phyloP scores from a whole-genome alignment of 805 yeast genomes.

The Millerozyma miso region DNA sequence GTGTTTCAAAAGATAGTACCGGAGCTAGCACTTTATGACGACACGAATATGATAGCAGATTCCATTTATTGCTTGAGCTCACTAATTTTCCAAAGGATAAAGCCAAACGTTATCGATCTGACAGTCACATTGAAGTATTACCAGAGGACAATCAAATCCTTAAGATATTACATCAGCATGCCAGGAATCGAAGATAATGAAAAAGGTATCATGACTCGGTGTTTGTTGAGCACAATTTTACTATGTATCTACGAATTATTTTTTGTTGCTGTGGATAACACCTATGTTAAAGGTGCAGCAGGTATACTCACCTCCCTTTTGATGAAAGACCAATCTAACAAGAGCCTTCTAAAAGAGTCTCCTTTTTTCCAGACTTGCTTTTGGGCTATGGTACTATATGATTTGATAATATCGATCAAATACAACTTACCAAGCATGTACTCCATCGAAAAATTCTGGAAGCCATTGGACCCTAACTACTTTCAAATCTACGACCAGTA shows the following conservation, averaged over 20 bases:
- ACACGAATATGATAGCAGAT: conserved; percentile 33
- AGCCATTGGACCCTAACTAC: conserved; percentile 26
- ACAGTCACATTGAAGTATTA: conserved; percentile 34
- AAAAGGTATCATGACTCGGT: conserved; percentile 27
- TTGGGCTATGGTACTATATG: conserved; percentile 35
- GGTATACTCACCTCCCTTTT: conserved; percentile 28
- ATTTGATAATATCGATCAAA: conserved; percentile 31
- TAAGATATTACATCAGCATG: conserved; percentile 26
- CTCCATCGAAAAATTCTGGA: conserved; percentile 30
- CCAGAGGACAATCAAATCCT: conserved; percentile 30
- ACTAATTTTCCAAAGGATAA: conserved; percentile 27
- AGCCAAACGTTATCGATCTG: conserved; percentile 25
- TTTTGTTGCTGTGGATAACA: conserved; percentile 33
- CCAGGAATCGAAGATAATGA: conserved; percentile 20
- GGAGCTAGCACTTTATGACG: conserved; percentile 34
- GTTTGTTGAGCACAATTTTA: conserved; percentile 33
- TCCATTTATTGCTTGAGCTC: conserved; percentile 35
- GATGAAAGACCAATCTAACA: conserved; percentile 11
- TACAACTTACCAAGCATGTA: conserved; percentile 28
- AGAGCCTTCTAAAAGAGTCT: conserved; percentile 21
- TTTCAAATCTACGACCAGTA: conserved; percentile 16
- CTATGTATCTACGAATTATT: conserved; percentile 37
- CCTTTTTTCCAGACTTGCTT: conserved; percentile 31
- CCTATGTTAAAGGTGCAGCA: conserved; percentile 36
- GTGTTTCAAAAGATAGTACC: conserved; percentile 29